Base-by-base conservation (phyloP, 179 eudicot genomes). In the Vitellaria paradoxa region DNA sequence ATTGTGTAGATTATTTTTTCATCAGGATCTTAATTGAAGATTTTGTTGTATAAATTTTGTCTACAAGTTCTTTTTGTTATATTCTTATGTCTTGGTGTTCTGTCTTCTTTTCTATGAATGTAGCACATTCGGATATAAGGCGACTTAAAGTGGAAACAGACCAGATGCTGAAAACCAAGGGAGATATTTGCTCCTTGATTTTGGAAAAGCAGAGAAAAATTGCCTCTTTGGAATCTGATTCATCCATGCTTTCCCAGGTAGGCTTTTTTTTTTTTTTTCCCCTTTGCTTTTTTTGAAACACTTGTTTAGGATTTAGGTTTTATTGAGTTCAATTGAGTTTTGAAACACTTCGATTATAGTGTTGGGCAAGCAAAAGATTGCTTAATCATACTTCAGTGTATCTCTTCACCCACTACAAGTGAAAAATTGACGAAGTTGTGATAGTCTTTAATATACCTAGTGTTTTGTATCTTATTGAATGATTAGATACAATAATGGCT, bases 171-270 rank as follows among this genome's bases (percentile, higher is more conserved):
- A 88, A 88, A 78, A 73, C 78, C 64, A 88, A 85, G 85, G 91
- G 85, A 70, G 80, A 85, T 23, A 82, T 89, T 50, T 88, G 93
- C 79, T 87, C 88, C 57, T 80, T 82, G 79, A 91, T 93, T 68
- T 75, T 93, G 72, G 92, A 91, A 62, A 87, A 83, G 77, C 91
- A 93, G 85, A 89, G 84, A 81, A 86, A 81, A 76, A 78, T 86
- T 61, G 78, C 84, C 59, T 81, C 85, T 47, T 76, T 88, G 83
- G 97, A 88, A 78, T 77, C 81, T 73, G 96, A 88, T 70, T 87
- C 90, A 47, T 78, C 77, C 82, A 87, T 82, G 64, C 88, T 89
- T 65, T 75, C 85, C 40, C 91, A 86, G 93, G 97, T 91, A 77
- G 37, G 30, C 70, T 23, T 7, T 72, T 37, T 74, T 49, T 67